Evolutionary conservation across 805 yeast species (phyloP).

Genomic region (Wickerhamomyces bovis): DNA sequence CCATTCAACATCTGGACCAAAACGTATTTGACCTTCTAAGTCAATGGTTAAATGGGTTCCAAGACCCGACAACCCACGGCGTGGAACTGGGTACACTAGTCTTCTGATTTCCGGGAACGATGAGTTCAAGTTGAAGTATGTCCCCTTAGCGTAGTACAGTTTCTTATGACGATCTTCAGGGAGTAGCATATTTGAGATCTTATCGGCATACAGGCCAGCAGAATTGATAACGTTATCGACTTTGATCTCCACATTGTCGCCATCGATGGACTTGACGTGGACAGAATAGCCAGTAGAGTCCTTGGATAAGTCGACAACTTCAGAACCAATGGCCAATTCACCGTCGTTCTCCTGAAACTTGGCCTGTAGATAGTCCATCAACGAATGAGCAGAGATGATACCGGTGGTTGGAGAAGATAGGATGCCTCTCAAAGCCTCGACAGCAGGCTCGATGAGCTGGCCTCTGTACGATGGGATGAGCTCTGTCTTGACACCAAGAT

Average conservation of each 20-base stretch:
- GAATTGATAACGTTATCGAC: constrained; percentile 62
- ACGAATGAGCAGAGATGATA: constrained; percentile 74
- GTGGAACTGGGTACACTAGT: constrained; percentile 74
- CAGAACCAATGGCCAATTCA: constrained; percentile 57
- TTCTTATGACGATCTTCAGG: constrained; percentile 54
- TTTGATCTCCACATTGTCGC: constrained; percentile 35
- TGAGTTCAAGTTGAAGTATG: constrained; percentile 56
- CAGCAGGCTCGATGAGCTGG: constrained; percentile 53
- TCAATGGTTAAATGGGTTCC: constrained; percentile 88
- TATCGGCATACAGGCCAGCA: constrained; percentile 75
- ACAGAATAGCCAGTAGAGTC: constrained; percentile 25
- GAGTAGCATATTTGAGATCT: constrained; percentile 61
- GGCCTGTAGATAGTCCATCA: constrained; percentile 54
- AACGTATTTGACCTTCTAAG: constrained; percentile 68
- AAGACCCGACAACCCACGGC: constrained; percentile 62
- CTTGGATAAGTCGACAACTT: constrained; percentile 38
- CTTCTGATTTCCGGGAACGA: constrained; percentile 45
- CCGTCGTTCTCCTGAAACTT: constrained; percentile 54
- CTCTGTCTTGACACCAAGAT: constrained; percentile 53
- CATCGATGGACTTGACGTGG: constrained; percentile 24
- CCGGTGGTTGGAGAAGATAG: constrained; percentile 80
- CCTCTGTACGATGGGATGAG: constrained; percentile 44
- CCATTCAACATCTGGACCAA: constrained; percentile 92
- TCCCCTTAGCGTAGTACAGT: constrained; percentile 78
- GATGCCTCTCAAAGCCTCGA: constrained; percentile 54